Conservation (phyloP, 2,329 filamentous ascomycete genomes). For the Penicillium sp. region DNA sequence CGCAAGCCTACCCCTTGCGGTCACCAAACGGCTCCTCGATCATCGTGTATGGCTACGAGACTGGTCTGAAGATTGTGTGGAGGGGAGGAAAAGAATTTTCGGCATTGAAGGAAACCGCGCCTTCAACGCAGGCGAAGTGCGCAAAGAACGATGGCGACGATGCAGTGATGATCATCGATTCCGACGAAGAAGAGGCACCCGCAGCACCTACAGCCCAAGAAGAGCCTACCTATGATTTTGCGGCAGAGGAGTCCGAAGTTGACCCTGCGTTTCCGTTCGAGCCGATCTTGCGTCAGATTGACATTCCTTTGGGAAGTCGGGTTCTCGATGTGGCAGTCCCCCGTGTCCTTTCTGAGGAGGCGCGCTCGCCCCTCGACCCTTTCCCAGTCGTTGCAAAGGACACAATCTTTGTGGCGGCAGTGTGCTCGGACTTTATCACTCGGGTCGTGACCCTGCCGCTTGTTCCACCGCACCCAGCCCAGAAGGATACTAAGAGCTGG, state of each 20-base stretch:
- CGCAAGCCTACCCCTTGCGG: conserved; percentile 59
- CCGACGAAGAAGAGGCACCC: conserved; percentile 54
- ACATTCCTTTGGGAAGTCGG: conserved; percentile 56
- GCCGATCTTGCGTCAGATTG: conserved; percentile 55
- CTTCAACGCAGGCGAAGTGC: conserved; percentile 28
- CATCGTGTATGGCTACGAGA: conserved; percentile 61
- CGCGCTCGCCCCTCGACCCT: conserved; percentile 43
- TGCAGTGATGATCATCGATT: conserved; percentile 58
- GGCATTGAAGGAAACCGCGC: conserved; percentile 24
- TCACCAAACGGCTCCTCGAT: conserved; percentile 64
- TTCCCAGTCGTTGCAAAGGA: conserved; percentile 52
- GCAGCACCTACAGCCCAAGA: conserved; percentile 27
- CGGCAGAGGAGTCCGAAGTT: conserved; percentile 57
- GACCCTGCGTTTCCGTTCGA: conserved; percentile 58
- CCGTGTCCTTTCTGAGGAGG: conserved; percentile 45
- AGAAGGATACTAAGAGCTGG: conserved; percentile 36
- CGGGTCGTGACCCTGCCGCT: conserved; percentile 58
- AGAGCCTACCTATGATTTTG: conserved; percentile 45
- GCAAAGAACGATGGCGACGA: conserved; percentile 36
- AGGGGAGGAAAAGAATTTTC: conserved; percentile 57
- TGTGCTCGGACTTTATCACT: conserved; percentile 60
- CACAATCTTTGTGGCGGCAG: conserved; percentile 55
- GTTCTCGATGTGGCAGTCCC: conserved; percentile 56
- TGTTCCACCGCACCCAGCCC: conserved; percentile 50
- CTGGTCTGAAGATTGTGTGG: conserved; percentile 62